Evolutionary conservation across 805 yeast species (phyloP), one percentile per base, ranked within the genome.

Genomic region (Saccharomycopsis selenospora): DNA sequence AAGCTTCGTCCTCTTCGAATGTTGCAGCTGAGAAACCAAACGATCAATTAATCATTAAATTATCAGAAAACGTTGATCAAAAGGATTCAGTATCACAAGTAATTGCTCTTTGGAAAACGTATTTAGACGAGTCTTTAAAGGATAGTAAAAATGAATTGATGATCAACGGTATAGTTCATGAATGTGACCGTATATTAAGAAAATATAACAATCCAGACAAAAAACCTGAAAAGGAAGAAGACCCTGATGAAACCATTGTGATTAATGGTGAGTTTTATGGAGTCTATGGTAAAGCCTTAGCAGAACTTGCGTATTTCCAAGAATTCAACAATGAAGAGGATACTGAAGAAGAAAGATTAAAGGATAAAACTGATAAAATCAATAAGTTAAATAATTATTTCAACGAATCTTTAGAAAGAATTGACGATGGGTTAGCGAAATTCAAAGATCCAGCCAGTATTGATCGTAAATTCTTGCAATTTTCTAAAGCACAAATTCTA

Each of bases 141-240:
- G 83, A 81, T 20, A 18, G 17, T 11, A 48, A 47, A 41, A 77
- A 75, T 54, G 85, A 82, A 59, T 65, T 80, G 52, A 73, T 85
- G 29, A 61, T 85, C 50, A 85, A 89, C 58, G 97, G 96, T 22
- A 73, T 90, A 3, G 75, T 91, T n/a, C 96, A 90, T 58, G 97
- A 91, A 61, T 85, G 95, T 67, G 96, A 91, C 59, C 67, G 95
- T 44, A 62, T 88, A 28, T 69, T 89, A 55, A 71, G 90, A 60
- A 71, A 49, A 30, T 27, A 11, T 17, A 24, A 40, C 20, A 29
- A 45, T 20, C 3, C 17, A 4, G 30, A 44, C 10, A 25, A 5
- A 13, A 28, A 38, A 26, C 29, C 30, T 5, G 55, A 60, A 40
- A 55, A 59, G 33, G 51, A 48, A 4, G 61, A 59, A 24, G 56